A percentile compares a stretch with the other conserved stretches of the same genome.
Conservation (phyloP, 2,329 filamentous ascomycete species). For the Amesomyces nigricolor region DNA sequence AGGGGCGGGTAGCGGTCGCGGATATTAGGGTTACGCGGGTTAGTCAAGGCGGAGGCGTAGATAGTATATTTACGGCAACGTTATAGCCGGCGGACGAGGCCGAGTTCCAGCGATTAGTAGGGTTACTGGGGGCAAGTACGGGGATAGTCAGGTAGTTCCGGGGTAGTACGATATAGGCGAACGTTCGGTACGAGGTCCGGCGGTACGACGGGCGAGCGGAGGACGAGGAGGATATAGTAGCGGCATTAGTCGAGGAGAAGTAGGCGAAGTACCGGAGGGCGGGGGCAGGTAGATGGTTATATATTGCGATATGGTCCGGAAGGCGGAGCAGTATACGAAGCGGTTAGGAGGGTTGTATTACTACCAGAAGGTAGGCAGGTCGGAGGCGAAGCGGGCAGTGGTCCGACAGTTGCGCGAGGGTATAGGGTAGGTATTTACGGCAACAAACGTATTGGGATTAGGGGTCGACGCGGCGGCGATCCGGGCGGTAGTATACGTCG, state of each 20-base stretch:
- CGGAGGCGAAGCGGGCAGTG: conserved; percentile 1
- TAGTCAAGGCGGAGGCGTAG: not conserved
- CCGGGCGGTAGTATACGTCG: too few species aligned
- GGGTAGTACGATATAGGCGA: not conserved
- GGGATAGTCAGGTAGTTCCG: conserved; percentile 2
- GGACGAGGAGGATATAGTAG: not conserved
- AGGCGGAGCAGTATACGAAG: too few species aligned
- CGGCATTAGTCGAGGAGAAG: not conserved
- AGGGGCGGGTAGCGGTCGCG: not conserved
- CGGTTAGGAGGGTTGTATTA: too few species aligned
- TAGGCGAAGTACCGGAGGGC: too few species aligned
- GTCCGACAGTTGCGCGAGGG: not conserved
- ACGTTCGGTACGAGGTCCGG: not conserved
- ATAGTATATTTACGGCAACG: conserved; percentile 5
- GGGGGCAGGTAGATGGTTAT: too few species aligned
- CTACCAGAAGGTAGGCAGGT: not conserved
- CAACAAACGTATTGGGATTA: conserved; percentile 1
- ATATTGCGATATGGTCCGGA: too few species aligned
- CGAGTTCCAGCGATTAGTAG: conserved; percentile 1
- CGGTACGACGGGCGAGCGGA: not conserved
- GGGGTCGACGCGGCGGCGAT: not conserved
- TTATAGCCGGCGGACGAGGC: conserved; percentile 2
- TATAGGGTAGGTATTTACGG: not conserved
- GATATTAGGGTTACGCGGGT: not conserved
- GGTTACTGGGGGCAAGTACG: not conserved